These are phyloP conservation scores for Artemisia argyi DNA, from an alignment of 129 eudicot species.

Conservation along the genomic window DNA sequence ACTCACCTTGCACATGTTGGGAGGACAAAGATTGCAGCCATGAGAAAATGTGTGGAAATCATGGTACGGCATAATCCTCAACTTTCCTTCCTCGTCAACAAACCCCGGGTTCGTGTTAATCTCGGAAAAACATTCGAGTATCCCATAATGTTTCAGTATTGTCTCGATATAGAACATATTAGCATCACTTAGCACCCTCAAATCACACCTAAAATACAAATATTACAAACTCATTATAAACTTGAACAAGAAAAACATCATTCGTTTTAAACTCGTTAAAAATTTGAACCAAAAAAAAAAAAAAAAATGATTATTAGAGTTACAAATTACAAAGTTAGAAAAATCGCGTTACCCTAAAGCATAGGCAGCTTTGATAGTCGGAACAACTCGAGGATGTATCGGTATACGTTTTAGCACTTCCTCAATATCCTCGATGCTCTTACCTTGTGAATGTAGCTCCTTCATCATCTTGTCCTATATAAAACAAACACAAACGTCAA, in stretches of 20 bases:
- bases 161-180: slow-evolving; percentile 78
- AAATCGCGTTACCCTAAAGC: slow-evolving; percentile 50
- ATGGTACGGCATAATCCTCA: slow-evolving; percentile 67
- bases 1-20: slow-evolving; percentile 94
- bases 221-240: not conserved
- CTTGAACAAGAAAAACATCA: too few relatives aligned
- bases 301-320: too few relatives aligned
- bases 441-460: slow-evolving; percentile 62
- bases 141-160: slow-evolving; percentile 64
- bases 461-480: slow-evolving; percentile 73
- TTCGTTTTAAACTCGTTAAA: too few relatives aligned
- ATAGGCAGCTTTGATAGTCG: slow-evolving; percentile 70
- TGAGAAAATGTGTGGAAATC: slow-evolving; percentile 59
- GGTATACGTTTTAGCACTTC: slow-evolving; percentile 70
- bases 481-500: not conserved
- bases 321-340: not conserved
- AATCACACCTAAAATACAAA: slow-evolving; percentile 55
- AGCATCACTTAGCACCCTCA: slow-evolving; percentile 89
- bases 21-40: slow-evolving; percentile 82
- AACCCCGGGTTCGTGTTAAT: slow-evolving; percentile 70
- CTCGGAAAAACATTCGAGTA: slow-evolving; percentile 60
- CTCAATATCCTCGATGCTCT: slow-evolving; percentile 53
- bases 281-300: too few relatives aligned
- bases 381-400: slow-evolving; percentile 70
- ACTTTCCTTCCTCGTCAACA: slow-evolving; percentile 55